Evolutionary conservation across 495 filamentous ascomycete species (phyloP), one percentile per base, ranked within the genome.

Genomic region (Penicillium verhagenii): DNA sequence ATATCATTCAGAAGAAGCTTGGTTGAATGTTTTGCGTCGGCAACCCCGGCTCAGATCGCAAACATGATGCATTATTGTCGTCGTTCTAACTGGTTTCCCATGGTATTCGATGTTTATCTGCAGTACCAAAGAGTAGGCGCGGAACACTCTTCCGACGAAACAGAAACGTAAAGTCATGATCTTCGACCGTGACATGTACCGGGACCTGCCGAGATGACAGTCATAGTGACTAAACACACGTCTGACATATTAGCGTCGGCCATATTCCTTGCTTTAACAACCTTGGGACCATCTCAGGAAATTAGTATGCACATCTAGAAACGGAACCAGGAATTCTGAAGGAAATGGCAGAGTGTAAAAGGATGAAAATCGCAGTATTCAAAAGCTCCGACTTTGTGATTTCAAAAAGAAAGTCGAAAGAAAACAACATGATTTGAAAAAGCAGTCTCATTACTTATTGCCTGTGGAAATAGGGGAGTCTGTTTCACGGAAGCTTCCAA

Each of bases 1-100:
- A 6, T n/a, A 21, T 39, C 19, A 23, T 28, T 28, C 7, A 3
- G n/a, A 45, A 11, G 45, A 25, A 16, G 18, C 9, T 19, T 14
- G 5, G 5, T 23, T 43, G 28, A 31, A 37, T 7, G 40, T 3
- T 23, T 38, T n/a, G 42, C 23, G 23, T 18, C 40, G 47, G 14
- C 2, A 18, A 45, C 33, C 3, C 42, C 42, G 42, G 42, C 42
- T 26, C n/a, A 16, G 3, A 28, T 18, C 2, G 5, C 18, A 35
- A 38, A 23, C 28, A 65, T 65, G 65, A 63, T 65, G 62, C 44
- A 63, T 38, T 16, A 28, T 47, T 65, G 56, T 65, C 62, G 59
- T 65, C 52, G 39, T 45, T 33, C 5, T n/a, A 10, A 18, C 7
- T 21, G n/a, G 29, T 44, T 11, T 11, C 21, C 11, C 1, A 24